Evolutionary conservation across 192 early-diverging fungal genomes (phyloP), one percentile per base, ranked within the genome.

Genomic region (Coemansia asiatica): DNA sequence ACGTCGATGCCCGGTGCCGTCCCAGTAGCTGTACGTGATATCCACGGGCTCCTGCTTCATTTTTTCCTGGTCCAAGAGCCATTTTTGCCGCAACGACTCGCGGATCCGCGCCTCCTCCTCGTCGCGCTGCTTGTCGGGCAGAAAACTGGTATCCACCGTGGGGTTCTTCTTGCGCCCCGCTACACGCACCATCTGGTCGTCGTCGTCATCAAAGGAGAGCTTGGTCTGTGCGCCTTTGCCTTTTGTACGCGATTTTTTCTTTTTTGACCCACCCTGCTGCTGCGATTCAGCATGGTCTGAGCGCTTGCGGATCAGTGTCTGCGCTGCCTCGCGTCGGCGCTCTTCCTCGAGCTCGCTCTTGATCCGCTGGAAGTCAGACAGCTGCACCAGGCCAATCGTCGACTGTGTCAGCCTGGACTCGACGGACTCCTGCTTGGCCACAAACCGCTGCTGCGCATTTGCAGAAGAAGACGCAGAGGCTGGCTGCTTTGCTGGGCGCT

Each of bases 11-110:
- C 95, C 95, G n/a, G 89, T 86, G 18, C 95, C 95, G 69, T 98
- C 95, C 95, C 95, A 98, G 67, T 94, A 98, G 54, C 88, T 91
- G 70, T 96, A 98, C 18, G 94, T 95, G 56, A 98, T 90, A 16
- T 72, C 68, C 33, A 98, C 93, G 8, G 79, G 76, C 72, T 98
- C 91, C 48, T 88, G 85, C 82, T 98, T 96, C 62, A 92, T 87
- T 35, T 79, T 71, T 38, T 94, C 92, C 49, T 98, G 95, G 56
- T 89, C 86, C 51, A 59, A 69, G 8, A 95, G 67, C 95, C 95
- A 98, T 55, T 95, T 82, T 33, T 90, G 79, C 35, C 91, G 76
- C 56, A 98, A 65, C 47, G 88, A 74, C 56, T 96, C 92, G 9
- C 94, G 85, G 36, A 86, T 75, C 28, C 62, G 67, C 4, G 85